phyloP scores from a whole-genome alignment of 305 asterid species.

The Fraxinus angustifolia region DNA sequence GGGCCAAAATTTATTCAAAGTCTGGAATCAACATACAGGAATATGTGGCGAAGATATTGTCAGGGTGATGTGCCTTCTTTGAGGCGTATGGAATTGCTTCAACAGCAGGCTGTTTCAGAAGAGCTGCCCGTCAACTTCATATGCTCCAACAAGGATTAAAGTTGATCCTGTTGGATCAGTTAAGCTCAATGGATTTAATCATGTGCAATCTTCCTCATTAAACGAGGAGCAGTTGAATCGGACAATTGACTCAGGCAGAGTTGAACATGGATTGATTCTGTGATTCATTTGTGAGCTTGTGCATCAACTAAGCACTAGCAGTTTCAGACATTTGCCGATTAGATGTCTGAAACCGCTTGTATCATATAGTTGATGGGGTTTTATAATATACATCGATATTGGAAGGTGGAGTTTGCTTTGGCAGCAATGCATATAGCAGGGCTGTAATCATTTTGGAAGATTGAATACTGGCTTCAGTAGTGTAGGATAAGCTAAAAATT shows the following conservation, averaged over 20 bases:
- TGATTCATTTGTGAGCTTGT: constrained; percentile 1
- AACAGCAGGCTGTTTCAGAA: constrained; percentile 30
- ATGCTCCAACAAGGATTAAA: constrained; percentile 28
- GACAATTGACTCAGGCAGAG: constrained; percentile 14
- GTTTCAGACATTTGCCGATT: constrained; percentile 19
- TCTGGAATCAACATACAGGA: constrained; percentile 67
- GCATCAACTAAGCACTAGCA: constrained; percentile 8
- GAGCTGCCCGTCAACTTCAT: constrained; percentile 28
- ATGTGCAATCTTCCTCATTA: constrained; percentile 29
- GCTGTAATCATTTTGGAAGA: constrained; percentile 24
- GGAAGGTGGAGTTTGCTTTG: constrained; percentile 22
- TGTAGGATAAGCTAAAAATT: constrained; percentile 25
- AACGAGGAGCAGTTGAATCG: constrained; percentile 34
- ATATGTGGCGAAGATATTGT: constrained; percentile 86
- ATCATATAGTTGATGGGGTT: constrained; percentile 38
- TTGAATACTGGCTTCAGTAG: constrained; percentile 22
- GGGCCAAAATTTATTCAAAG: constrained; percentile 64
- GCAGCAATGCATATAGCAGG: constrained; percentile 30
- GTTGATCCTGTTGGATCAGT: constrained; percentile 26
- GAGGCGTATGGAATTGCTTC: constrained; percentile 47
- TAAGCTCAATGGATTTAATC: constrained; percentile 55
- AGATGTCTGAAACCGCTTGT: constrained; percentile 39
- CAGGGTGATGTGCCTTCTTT: constrained; percentile 80
- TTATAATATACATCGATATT: constrained; percentile 17
- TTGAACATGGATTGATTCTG: background rate